A percentile compares a stretch with the other conserved stretches of the same genome.
Evolutionary conservation across 2,329 filamentous ascomycete species (phyloP).

Genomic region (Pseudocercospora eumusae): DNA sequence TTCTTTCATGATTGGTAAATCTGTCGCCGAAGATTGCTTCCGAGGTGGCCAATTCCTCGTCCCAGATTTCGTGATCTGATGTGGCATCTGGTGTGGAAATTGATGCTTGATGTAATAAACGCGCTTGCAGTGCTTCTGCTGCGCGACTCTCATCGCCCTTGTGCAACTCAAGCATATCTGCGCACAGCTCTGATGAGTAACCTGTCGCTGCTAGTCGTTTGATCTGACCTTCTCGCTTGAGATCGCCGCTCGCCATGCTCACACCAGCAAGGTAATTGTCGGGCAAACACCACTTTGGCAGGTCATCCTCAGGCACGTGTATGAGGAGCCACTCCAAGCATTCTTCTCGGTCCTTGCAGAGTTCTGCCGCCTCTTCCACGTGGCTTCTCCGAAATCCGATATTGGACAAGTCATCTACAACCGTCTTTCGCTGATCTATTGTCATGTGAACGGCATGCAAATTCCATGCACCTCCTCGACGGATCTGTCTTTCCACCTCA

Average conservation of each 20-base stretch:
- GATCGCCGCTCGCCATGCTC: conserved; percentile 76
- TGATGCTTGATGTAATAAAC: conserved; percentile 54
- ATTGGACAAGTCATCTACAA: conserved; percentile 72
- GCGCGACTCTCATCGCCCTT: conserved; percentile 72
- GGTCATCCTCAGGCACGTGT: conserved; percentile 93
- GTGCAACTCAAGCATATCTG: conserved; percentile 70
- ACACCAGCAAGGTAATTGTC: conserved; percentile 90
- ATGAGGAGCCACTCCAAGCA: conserved; percentile 94
- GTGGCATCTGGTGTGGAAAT: conserved; percentile 38
- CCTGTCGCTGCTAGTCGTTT: conserved; percentile 79
- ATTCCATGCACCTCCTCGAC: conserved; percentile 83
- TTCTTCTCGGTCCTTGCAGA: conserved; percentile 91
- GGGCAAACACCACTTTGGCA: conserved; percentile 89
- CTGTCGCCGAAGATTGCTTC: conserved; percentile 82
- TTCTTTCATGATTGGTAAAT: conserved; percentile 55
- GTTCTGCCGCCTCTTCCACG: conserved; percentile 79
- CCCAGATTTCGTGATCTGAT: conserved; percentile 63
- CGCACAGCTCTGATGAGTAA: conserved; percentile 82
- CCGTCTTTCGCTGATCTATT: conserved; percentile 55
- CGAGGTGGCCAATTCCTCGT: conserved; percentile 79
- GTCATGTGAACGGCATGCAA: conserved; percentile 70
- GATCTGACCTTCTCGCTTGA: conserved; percentile 78
- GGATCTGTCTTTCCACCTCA: conserved; percentile 76
- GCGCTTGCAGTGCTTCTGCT: conserved; percentile 75
- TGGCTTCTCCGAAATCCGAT: conserved; percentile 89